Conservation (phyloP, 1,139 yeast genomes). For the Spencermartinsiella ligniputridi region DNA sequence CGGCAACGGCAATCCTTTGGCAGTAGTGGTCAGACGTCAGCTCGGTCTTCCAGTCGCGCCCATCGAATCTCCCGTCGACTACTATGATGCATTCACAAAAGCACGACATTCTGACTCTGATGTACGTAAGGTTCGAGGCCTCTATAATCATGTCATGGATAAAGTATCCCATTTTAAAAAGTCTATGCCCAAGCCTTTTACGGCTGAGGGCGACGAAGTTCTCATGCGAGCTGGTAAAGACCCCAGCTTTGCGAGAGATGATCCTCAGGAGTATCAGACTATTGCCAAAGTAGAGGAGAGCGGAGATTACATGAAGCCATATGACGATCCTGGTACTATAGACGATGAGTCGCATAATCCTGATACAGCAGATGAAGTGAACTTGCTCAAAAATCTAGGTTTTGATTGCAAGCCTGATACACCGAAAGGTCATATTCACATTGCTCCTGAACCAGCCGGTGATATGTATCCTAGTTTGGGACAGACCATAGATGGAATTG, state of each 20-base stretch:
- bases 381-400: slow-evolving; percentile 32
- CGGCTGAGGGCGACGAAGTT: slow-evolving; percentile 37
- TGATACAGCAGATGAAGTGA: slow-evolving; percentile 29
- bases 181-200: slow-evolving; percentile 32
- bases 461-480: slow-evolving; percentile 37
- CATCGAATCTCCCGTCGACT: slow-evolving; percentile 30
- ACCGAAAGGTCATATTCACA: slow-evolving; percentile 23
- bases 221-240: slow-evolving; percentile 36
- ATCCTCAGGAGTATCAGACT: slow-evolving; percentile 27
- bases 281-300: slow-evolving; percentile 35
- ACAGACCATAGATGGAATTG: slow-evolving; percentile 34
- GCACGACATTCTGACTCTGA: slow-evolving; percentile 27
- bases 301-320: slow-evolving; percentile 29
- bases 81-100: slow-evolving; percentile 34
- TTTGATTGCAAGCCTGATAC: slow-evolving; percentile 21
- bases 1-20: slow-evolving; percentile 41
- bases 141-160: slow-evolving; percentile 37
- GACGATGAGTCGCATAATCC: slow-evolving; percentile 21
- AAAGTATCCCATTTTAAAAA: slow-evolving; percentile 35
- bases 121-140: slow-evolving; percentile 33
- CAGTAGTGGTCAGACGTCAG: slow-evolving; percentile 38
- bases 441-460: slow-evolving; percentile 37
- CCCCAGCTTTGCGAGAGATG: slow-evolving; percentile 27
- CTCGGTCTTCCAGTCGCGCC: slow-evolving; percentile 38
- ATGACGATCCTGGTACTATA: slow-evolving; percentile 29